Conservation (phyloP, 257 asterid genomes). For the Forsythia viridissima region DNA sequence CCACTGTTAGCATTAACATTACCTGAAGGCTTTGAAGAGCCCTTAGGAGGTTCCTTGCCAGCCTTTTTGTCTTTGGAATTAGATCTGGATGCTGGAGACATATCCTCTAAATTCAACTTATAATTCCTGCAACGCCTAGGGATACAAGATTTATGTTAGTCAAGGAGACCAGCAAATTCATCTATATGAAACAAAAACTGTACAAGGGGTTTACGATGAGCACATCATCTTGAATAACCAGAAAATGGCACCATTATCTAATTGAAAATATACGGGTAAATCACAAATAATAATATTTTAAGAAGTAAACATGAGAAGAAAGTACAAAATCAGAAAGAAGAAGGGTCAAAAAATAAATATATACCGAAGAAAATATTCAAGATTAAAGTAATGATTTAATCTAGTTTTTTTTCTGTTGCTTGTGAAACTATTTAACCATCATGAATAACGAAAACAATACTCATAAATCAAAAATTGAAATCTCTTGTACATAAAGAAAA, state of each 20-base stretch:
- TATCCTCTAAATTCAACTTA: slow-evolving; percentile 35
- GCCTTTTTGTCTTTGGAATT: slow-evolving; percentile 80
- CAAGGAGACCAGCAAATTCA: slow-evolving; percentile 18
- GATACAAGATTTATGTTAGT: slow-evolving; percentile 24
- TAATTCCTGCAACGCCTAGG: slow-evolving; percentile 37
- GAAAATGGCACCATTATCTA: background rate
- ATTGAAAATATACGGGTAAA: background rate
- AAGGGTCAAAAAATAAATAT: background rate
- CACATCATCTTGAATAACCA: background rate
- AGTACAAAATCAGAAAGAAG: background rate
- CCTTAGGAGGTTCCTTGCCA: slow-evolving; percentile 67
- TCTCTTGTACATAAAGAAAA: background rate
- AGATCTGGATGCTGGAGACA: slow-evolving; percentile 79
- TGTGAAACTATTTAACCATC: background rate
- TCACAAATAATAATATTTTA: background rate
- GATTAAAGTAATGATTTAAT: background rate
- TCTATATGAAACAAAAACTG: background rate
- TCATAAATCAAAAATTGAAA: background rate
- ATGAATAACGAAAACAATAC: background rate
- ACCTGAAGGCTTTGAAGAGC: slow-evolving; percentile 60
- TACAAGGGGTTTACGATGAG: background rate
- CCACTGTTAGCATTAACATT: slow-evolving; percentile 55
- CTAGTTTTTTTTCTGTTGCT: background rate
- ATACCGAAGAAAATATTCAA: background rate
- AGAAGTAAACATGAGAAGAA: background rate